A percentile compares a stretch with the other conserved stretches of the same genome.
These are phyloP conservation scores for Pisolithus tinctorius DNA, from an alignment of 768 basidiomycete genomes.

Conservation along the genomic window DNA sequence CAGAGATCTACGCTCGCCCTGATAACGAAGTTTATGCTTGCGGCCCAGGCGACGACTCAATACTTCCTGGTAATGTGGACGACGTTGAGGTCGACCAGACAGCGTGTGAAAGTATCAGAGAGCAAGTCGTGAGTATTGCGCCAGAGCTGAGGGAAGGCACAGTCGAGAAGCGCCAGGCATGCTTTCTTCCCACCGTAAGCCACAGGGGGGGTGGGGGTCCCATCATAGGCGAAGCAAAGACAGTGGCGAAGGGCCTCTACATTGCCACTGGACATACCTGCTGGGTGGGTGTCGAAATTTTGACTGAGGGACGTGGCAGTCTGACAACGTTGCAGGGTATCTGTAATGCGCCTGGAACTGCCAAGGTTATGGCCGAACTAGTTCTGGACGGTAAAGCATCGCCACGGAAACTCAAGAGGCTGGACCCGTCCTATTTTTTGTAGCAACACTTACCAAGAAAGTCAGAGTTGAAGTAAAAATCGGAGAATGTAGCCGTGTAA, in stretches of 20 bases:
- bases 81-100: conserved; percentile 52
- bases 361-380: conserved; percentile 61
- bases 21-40: conserved; percentile 70
- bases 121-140: conserved; percentile 57
- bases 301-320: background rate
- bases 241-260: conserved; percentile 54
- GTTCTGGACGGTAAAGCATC: conserved; percentile 59
- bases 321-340: conserved; percentile 46
- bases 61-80: conserved; percentile 65
- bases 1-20: conserved; percentile 71
- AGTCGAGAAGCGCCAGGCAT: conserved; percentile 58
- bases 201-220: conserved; percentile 49
- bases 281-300: conserved; percentile 46
- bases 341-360: conserved; percentile 82
- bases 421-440: conserved; percentile 36
- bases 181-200: conserved; percentile 66
- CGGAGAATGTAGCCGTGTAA: background rate
- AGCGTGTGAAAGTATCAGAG: conserved; percentile 50
- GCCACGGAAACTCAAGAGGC: conserved; percentile 46
- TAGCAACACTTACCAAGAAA: conserved; percentile 8
- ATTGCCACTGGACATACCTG: conserved; percentile 77
- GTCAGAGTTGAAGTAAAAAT: background rate
- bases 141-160: conserved; percentile 46
- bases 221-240: conserved; percentile 57
- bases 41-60: conserved; percentile 68